Evolutionary conservation across 2,329 filamentous ascomycete genomes (phyloP).

Genomic region (Cercospora citrullina): DNA sequence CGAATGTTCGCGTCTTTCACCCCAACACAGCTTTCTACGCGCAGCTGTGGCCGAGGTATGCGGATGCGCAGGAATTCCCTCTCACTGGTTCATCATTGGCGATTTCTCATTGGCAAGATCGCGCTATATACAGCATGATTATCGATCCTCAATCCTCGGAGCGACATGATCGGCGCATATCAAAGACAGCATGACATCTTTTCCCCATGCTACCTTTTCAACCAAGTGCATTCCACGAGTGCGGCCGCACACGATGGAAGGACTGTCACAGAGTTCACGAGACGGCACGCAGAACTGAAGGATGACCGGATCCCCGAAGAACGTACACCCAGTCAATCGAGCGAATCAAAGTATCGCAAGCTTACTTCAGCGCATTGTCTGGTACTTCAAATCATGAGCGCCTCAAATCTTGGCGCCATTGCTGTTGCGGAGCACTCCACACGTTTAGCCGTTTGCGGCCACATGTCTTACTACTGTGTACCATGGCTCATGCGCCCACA

Average conservation of each 20-base stretch:
- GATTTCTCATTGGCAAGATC: neutral
- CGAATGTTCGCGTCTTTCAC: neutral
- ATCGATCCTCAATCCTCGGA: neutral
- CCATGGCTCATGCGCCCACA: constrained; percentile 8
- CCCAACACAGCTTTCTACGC: neutral
- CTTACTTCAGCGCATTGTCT: constrained; percentile 7
- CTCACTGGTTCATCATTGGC: neutral
- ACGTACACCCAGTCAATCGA: neutral
- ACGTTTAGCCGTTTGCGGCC: constrained; percentile 7
- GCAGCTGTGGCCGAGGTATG: neutral
- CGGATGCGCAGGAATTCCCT: neutral
- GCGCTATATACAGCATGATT: neutral
- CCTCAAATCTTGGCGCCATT: constrained; percentile 7
- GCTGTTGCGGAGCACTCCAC: constrained; percentile 10
- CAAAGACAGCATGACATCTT: neutral
- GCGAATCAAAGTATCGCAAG: neutral
- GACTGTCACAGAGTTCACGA: neutral
- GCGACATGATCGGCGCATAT: neutral
- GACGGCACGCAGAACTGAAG: neutral
- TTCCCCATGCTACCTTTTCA: neutral
- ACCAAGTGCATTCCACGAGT: neutral
- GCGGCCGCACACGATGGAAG: neutral
- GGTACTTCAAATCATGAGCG: constrained; percentile 2
- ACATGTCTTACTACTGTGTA: constrained; percentile 14
- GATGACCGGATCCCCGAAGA: neutral